Conservation (phyloP, 805 yeast genomes). For the Tetrapisispora namnaoensis region DNA sequence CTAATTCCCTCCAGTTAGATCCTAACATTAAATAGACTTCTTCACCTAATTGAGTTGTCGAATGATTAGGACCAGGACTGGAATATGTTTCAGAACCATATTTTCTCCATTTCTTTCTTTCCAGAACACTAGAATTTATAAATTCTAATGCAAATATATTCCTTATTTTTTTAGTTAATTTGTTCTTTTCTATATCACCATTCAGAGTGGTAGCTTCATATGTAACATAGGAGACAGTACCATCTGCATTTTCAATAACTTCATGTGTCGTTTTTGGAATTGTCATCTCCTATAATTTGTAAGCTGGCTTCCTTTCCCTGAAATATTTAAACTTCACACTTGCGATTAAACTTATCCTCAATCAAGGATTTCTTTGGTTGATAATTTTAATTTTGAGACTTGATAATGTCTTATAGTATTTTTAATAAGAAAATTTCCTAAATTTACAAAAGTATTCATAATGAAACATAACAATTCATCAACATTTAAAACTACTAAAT, state of each 20-base stretch:
- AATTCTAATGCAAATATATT: conserved; percentile 67
- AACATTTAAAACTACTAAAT: no score
- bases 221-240: conserved; percentile 78
- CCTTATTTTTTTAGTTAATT: conserved; percentile 74
- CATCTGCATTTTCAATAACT: conserved; percentile 70
- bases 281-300: not conserved
- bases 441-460: no score
- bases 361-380: no score
- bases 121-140: conserved; percentile 76
- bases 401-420: no score
- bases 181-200: conserved; percentile 59
- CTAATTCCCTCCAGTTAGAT: conserved; percentile 66
- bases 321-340: no score
- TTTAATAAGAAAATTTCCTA: no score
- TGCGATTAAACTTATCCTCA: no score
- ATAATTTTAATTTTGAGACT: no score
- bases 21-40: conserved; percentile 66
- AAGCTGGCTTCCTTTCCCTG: not conserved
- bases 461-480: no score
- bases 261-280: conserved; percentile 24
- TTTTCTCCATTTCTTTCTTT: conserved; percentile 77
- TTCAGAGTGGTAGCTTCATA: conserved; percentile 51
- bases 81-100: conserved; percentile 71
- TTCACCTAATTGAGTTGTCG: conserved; percentile 84
- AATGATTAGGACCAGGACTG: conserved; percentile 77